Percentiles rank a stretch among this genome's conserved stretches.
These are phyloP conservation scores for Desmodesmus armatus DNA, from an alignment of 139 green algal species.

Conservation along the genomic window DNA sequence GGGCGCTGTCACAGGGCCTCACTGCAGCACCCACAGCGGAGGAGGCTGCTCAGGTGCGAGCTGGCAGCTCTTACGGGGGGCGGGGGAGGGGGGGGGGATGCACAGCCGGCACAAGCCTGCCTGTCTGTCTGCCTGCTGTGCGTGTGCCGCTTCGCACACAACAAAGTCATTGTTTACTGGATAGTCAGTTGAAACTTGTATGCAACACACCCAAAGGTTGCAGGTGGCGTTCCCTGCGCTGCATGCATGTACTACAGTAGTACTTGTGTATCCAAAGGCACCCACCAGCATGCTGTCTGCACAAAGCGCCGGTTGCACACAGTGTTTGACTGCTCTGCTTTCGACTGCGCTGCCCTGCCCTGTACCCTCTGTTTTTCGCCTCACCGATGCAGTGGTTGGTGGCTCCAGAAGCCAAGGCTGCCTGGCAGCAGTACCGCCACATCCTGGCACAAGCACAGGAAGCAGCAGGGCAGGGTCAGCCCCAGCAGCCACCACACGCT, in stretches of 20 bases:
- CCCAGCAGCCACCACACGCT: neutral
- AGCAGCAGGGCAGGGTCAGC: neutral
- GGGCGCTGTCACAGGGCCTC: constrained; percentile 67
- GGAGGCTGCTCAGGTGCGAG: constrained; percentile 32
- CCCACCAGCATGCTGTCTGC: too few species aligned
- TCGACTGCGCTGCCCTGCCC: neutral
- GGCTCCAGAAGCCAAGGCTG: constrained; percentile 47
- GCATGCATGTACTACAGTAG: neutral
- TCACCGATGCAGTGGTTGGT: constrained; percentile 68
- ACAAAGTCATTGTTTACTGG: neutral
- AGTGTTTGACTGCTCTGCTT: too few species aligned
- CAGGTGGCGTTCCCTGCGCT: too few species aligned
- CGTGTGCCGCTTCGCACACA: too few species aligned
- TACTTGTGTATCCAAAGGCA: too few species aligned
- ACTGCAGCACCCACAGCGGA: constrained; percentile 27
- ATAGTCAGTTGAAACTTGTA: neutral
- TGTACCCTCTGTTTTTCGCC: too few species aligned
- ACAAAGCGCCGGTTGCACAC: too few species aligned
- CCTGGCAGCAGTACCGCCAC: constrained; percentile 65
- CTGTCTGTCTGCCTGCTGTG: neutral
- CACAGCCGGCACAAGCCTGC: neutral
- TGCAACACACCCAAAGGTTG: too few species aligned
- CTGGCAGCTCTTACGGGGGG: neutral
- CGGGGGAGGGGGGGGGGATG: neutral
- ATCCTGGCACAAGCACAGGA: constrained; percentile 58